Evolutionary conservation across 176 grass and related monocot genomes (phyloP).

Genomic region (Zoysia japonica): DNA sequence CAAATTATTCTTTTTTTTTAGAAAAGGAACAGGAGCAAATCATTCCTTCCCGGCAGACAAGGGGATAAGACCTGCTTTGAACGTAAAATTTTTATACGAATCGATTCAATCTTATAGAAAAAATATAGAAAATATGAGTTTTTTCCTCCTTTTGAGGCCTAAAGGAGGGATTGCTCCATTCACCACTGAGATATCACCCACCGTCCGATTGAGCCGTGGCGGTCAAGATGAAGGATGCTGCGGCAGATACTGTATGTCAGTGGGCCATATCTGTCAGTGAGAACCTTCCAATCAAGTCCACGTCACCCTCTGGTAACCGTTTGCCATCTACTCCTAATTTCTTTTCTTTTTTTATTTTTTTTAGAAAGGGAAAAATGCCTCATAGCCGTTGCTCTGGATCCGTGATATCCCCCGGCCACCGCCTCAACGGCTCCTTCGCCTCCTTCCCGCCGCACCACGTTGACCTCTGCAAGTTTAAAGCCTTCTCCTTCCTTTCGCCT

Average conservation of each 20-base stretch:
- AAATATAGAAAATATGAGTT: too few species aligned
- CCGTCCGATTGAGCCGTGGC: slow-evolving; percentile 5
- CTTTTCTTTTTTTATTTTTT: not conserved
- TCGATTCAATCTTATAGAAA: too few species aligned
- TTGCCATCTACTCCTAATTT: not conserved
- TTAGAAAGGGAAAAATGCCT: not conserved
- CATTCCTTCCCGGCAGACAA: not conserved
- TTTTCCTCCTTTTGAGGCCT: too few species aligned
- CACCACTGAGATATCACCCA: not conserved
- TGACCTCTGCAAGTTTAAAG: slow-evolving; percentile 47
- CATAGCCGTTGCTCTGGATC: slow-evolving; percentile 42
- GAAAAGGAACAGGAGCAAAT: too few species aligned
- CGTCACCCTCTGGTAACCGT: slow-evolving; percentile 6
- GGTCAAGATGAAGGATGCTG: not conserved
- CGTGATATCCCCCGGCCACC: not conserved
- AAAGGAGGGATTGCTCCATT: slow-evolving; percentile 19
- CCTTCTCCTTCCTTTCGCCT: slow-evolving; percentile 3
- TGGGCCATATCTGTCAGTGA: not conserved
- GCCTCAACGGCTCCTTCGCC: slow-evolving; percentile 49
- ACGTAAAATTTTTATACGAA: too few species aligned
- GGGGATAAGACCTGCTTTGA: slow-evolving; percentile 12
- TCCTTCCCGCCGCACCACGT: slow-evolving; percentile 36
- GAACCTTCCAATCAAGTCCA: not conserved
- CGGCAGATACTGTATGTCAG: not conserved
- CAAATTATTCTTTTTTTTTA: too few species aligned